These are phyloP conservation scores for Ascochyta rabiei DNA, from an alignment of 2,329 filamentous ascomycete genomes.

Conservation along the genomic window DNA sequence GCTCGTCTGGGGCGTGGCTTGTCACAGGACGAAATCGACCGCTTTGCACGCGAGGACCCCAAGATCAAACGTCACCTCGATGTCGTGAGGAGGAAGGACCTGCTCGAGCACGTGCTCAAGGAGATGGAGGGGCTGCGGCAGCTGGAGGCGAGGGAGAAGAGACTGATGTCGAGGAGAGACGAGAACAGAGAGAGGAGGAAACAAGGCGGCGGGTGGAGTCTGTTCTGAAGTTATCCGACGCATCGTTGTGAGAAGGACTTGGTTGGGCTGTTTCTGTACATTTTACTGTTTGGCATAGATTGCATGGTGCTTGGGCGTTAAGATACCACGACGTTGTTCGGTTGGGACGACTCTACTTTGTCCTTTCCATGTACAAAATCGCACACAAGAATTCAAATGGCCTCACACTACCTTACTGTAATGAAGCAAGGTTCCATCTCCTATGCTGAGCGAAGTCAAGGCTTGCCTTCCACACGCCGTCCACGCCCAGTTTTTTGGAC, in stretches of 20 bases:
- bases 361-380: too few relatives aligned
- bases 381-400: too few relatives aligned
- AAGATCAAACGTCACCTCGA: constrained; percentile 89
- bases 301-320: constrained; percentile 29
- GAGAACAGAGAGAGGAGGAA: constrained; percentile 34
- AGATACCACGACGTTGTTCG: constrained; percentile 6
- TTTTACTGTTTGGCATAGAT: constrained; percentile 19
- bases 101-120: constrained; percentile 88
- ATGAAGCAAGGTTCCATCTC: too few relatives aligned
- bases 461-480: too few relatives aligned
- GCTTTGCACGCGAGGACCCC: constrained; percentile 90
- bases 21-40: constrained; percentile 79
- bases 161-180: constrained; percentile 42
- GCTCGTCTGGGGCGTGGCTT: constrained; percentile 81
- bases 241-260: too few relatives aligned
- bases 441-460: too few relatives aligned
- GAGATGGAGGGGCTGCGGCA: constrained; percentile 94
- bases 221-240: too few relatives aligned
- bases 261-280: not conserved
- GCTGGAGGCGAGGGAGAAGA: constrained; percentile 76
- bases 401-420: too few relatives aligned
- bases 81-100: constrained; percentile 87
- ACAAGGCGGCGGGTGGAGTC: constrained; percentile 35
- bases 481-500: too few relatives aligned
- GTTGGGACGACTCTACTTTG: too few relatives aligned